Evolutionary conservation across 352 stramenopile genomes (phyloP).

Genomic region (Globisporangium echinulatum): DNA sequence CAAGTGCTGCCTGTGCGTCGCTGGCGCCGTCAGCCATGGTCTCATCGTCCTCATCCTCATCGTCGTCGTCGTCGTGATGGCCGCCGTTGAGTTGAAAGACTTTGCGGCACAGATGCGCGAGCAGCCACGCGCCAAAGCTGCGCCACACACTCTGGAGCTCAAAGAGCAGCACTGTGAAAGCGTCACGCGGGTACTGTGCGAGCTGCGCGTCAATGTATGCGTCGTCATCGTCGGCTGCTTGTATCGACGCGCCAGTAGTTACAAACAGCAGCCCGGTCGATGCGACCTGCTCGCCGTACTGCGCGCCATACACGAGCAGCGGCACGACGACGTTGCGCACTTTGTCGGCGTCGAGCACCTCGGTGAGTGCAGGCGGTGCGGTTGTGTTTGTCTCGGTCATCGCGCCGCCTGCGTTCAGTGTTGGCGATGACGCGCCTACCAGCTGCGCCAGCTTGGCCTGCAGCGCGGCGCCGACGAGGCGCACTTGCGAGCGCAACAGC

Average conservation of each 20-base stretch:
- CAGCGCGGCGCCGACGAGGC: conserved; percentile 32
- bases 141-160: conserved; percentile 48
- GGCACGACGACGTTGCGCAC: conserved; percentile 54
- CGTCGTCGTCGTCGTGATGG: conserved; percentile 2
- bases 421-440: conserved; percentile 3
- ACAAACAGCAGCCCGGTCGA: conserved; percentile 40
- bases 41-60: not conserved
- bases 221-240: not conserved
- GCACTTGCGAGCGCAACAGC: conserved; percentile 38
- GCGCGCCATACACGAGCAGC: conserved; percentile 50
- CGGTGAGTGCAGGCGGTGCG: not conserved
- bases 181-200: conserved; percentile 23
- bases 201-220: conserved; percentile 3
- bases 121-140: conserved; percentile 42
- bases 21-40: conserved; percentile 1
- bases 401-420: not conserved
- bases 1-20: not conserved
- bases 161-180: conserved; percentile 33
- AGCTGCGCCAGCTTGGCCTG: conserved; percentile 17
- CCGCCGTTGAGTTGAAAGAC: conserved; percentile 21
- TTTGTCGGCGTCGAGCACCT: conserved; percentile 37
- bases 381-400: not conserved
- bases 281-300: conserved; percentile 42
- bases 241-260: not conserved
- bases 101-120: conserved; percentile 44